Evolutionary conservation across 2,329 filamentous ascomycete species (phyloP).

Genomic region (Monilinia fructigena): DNA sequence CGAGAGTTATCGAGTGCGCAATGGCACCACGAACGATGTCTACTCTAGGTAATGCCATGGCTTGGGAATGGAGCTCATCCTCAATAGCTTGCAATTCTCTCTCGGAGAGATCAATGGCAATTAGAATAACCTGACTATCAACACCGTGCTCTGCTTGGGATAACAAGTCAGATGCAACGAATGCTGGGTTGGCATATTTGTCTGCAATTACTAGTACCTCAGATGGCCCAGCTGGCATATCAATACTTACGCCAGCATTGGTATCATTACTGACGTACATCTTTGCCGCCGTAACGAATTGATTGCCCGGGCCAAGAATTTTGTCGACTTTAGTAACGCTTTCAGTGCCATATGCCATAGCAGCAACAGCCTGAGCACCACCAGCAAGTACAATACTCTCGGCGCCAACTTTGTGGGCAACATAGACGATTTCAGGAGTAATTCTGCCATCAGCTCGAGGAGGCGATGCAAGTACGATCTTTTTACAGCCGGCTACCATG

Average conservation of each 20-base stretch:
- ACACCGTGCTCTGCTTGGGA: slow-evolving; percentile 96
- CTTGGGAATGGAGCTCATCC: slow-evolving; percentile 85
- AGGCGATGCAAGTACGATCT: slow-evolving; percentile 89
- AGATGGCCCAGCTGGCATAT: slow-evolving; percentile 96
- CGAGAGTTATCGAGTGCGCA: slow-evolving; percentile 84
- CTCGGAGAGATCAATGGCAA: slow-evolving; percentile 78
- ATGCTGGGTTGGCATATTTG: slow-evolving; percentile 81
- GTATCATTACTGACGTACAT: slow-evolving; percentile 99
- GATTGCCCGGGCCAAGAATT: slow-evolving; percentile 95
- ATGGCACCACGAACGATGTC: slow-evolving; percentile 92
- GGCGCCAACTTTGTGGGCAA: slow-evolving; percentile 93
- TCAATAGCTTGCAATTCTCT: slow-evolving; percentile 78
- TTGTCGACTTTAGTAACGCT: slow-evolving; percentile 96
- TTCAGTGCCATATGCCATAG: slow-evolving; percentile 96
- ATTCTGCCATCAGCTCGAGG: slow-evolving; percentile 85
- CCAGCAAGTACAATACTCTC: slow-evolving; percentile 95
- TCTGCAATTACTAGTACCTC: slow-evolving; percentile 97
- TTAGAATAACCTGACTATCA: slow-evolving; percentile 90
- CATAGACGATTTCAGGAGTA: slow-evolving; percentile 96
- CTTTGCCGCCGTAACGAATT: slow-evolving; percentile 97
- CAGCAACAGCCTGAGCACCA: slow-evolving; percentile 91
- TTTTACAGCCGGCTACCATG: slow-evolving; percentile 95
- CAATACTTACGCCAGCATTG: slow-evolving; percentile 89
- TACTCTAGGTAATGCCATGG: slow-evolving; percentile 80
- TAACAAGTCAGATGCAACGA: slow-evolving; percentile 91